Conservation (phyloP, 305 asterid species). For the Fraxinus velutina region DNA sequence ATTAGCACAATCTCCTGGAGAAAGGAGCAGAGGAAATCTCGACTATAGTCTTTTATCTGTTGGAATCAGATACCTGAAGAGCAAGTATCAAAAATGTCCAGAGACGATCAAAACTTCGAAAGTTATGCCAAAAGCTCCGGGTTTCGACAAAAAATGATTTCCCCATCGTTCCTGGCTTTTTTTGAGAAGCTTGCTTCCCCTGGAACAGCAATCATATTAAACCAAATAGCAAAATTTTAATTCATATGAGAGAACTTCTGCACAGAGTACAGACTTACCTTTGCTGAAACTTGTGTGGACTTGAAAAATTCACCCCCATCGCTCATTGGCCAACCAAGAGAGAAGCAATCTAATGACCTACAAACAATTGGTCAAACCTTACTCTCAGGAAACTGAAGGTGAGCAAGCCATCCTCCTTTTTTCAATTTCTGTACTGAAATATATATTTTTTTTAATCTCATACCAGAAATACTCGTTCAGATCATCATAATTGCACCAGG, state of each 20-base stretch:
- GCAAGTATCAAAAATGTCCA: conserved; percentile 90
- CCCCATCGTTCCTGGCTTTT: conserved; percentile 56
- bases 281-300: conserved; percentile 48
- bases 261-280: conserved; percentile 41
- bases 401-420: background rate
- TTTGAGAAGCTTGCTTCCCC: conserved; percentile 56
- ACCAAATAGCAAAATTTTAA: conserved; percentile 24
- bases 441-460: conserved; percentile 10
- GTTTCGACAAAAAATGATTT: conserved; percentile 95
- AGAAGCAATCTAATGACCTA: conserved; percentile 92
- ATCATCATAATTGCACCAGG: conserved; percentile 99
- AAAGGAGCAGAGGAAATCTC: conserved; percentile 8
- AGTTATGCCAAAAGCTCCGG: conserved; percentile 93
- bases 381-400: conserved; percentile 24
- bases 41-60: conserved; percentile 13
- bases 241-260: conserved; percentile 10
- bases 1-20: conserved; percentile 30
- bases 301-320: conserved; percentile 94
- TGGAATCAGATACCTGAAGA: conserved; percentile 60
- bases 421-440: conserved; percentile 6
- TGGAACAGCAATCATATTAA: conserved; percentile 41
- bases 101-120: conserved; percentile 91
- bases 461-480: conserved; percentile 96
- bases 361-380: conserved; percentile 29
- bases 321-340: conserved; percentile 99